Conservation (phyloP, 306 rosid species). For the Alnus rubra region DNA sequence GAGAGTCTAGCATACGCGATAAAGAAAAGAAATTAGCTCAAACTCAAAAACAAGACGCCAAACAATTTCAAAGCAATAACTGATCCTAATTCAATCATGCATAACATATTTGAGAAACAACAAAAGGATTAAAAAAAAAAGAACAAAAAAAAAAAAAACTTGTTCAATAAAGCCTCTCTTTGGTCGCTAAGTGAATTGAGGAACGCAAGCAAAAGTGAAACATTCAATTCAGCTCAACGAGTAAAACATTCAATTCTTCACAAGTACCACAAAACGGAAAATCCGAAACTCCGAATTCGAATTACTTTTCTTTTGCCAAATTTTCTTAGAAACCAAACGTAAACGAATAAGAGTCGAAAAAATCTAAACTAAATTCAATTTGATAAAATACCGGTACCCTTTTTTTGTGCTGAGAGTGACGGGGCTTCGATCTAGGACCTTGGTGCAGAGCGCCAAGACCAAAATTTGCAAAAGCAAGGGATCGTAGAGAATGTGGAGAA, state of each 20-base stretch:
- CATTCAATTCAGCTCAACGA: not conserved
- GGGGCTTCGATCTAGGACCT: not conserved
- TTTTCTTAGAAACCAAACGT: conserved; percentile 3
- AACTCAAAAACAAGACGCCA: not conserved
- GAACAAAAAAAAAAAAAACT: not conserved
- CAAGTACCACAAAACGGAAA: no score
- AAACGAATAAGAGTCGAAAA: conserved; percentile 2
- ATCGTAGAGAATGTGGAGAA: no score
- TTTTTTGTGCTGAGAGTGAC: not conserved
- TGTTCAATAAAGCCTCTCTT: not conserved
- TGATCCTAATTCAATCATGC: not conserved
- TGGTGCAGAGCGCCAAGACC: not conserved
- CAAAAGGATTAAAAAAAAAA: no score
- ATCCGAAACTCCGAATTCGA: not conserved
- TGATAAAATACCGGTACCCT: conserved; percentile 22
- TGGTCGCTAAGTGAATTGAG: not conserved
- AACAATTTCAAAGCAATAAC: not conserved
- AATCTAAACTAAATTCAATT: no score
- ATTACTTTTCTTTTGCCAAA: not conserved
- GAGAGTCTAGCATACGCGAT: conserved; percentile 33
- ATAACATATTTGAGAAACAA: no score
- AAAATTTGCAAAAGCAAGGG: not conserved
- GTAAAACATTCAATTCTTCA: not conserved
- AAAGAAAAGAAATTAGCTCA: conserved; percentile 9
- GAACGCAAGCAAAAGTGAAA: not conserved